These are phyloP conservation scores for Metschnikowia drakensbergensis DNA, from an alignment of 805 yeast genomes.

Conservation along the genomic window DNA sequence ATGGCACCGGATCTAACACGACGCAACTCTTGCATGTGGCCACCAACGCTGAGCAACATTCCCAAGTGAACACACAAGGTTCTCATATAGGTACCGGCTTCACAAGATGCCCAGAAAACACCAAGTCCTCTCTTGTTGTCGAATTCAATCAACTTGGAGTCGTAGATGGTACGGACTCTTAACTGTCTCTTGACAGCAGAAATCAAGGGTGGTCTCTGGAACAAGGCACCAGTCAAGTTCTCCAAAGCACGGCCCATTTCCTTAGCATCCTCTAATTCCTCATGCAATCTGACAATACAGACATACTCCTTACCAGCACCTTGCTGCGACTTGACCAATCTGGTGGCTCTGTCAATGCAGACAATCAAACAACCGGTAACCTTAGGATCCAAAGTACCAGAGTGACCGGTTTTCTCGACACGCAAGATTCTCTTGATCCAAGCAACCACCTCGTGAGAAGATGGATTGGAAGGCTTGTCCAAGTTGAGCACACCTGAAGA, in stretches of 20 bases:
- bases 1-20: constrained; percentile 98
- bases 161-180: constrained; percentile 97
- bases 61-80: constrained; percentile 98
- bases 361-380: constrained; percentile 98
- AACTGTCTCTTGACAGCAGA: constrained; percentile 99
- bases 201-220: constrained; percentile 98
- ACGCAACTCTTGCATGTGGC: constrained; percentile 99
- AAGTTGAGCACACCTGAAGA: constrained; percentile 95
- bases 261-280: constrained; percentile 84
- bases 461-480: constrained; percentile 97
- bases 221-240: constrained; percentile 95
- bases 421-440: constrained; percentile 97
- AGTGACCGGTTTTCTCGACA: constrained; percentile 97
- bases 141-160: constrained; percentile 90
- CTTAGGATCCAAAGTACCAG: constrained; percentile 98
- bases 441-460: constrained; percentile 98
- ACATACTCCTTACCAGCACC: constrained; percentile 99
- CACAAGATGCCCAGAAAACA: constrained; percentile 99
- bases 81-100: constrained; percentile 99
- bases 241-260: constrained; percentile 85
- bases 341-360: constrained; percentile 96
- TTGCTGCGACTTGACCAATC: constrained; percentile 97
- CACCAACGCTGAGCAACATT: constrained; percentile 97
- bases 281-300: constrained; percentile 94
- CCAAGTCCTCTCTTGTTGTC: constrained; percentile 95